These are phyloP conservation scores for Keqinozyma sinolaborantium DNA, from an alignment of 1,139 yeast genomes.

Conservation along the genomic window DNA sequence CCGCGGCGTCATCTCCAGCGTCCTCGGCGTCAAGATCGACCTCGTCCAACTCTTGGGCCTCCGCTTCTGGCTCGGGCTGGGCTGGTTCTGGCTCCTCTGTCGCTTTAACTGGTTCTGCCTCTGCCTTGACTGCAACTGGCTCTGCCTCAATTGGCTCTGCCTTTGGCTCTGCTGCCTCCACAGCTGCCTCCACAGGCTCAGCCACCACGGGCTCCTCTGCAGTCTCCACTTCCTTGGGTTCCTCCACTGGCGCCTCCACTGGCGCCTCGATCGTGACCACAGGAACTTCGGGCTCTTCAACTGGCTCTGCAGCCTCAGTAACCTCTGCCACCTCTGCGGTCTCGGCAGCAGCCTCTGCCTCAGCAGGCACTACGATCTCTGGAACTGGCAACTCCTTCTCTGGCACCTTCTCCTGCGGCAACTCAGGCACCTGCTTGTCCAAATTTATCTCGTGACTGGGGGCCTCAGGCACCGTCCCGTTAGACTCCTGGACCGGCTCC, in stretches of 20 bases:
- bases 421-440: constrained; percentile 1
- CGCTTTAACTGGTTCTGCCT: constrained; percentile 5
- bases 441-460: constrained; percentile 6
- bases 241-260: constrained; percentile 2
- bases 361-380: constrained; percentile 27
- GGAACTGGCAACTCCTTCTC: neutral
- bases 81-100: constrained; percentile 4
- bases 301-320: constrained; percentile 3
- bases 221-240: constrained; percentile 2
- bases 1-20: constrained; percentile 8
- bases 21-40: constrained; percentile 7
- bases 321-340: constrained; percentile 13
- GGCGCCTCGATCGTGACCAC: constrained; percentile 3
- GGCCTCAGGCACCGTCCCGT: constrained; percentile 1
- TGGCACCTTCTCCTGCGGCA: neutral
- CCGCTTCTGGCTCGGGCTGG: constrained; percentile 5
- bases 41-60: constrained; percentile 9
- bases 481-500: neutral
- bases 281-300: constrained; percentile 5
- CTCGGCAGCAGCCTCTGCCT: constrained; percentile 15
- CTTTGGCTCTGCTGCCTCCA: constrained; percentile 3
- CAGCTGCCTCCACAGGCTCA: constrained; percentile 2
- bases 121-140: constrained; percentile 4
- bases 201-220: constrained; percentile 2
- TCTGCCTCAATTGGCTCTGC: constrained; percentile 4